Base-by-base conservation (phyloP, 1,284 basidiomycete species). In the Sanghuangporus weigelae region DNA sequence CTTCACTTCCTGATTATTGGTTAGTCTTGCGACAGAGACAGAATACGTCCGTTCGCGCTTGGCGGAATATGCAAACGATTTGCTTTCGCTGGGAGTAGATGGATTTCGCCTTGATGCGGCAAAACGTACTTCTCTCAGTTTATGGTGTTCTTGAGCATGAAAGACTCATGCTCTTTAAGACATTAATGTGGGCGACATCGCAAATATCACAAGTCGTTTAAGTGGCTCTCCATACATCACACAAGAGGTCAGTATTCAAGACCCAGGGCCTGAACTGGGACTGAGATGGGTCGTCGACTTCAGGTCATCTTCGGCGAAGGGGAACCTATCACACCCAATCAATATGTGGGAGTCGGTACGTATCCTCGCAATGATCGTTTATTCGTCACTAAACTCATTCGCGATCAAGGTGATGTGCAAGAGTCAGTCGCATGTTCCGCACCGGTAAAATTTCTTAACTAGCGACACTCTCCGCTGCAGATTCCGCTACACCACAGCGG, bases 101-200 rank as follows among this genome's bases (percentile, higher is more conserved):
- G 88, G 88, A 0, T 73, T 90, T 46, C 79, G 87, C 0, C 73
- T 89, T 42, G 87, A 90, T 71, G 86, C 87, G 7, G 80, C 86
- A 0, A 89, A 89, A 73, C 80, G 86, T 87, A 68, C 61, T 76
- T 68, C 8, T 48, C 19, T n/a, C 63, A 26, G 39, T 64, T 8
- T 36, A 42, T 35, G 14, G 42, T 16, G 31, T 26, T 42, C 7
- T 23, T 35, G 16, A 26, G 40, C 51, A 3, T 39, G 26, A 36
- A 19, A 60, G 14, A 39, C 0, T 57, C n/a, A 53, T 10, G 39
- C 36, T 46, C 16, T 46, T 3, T n/a, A 67, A 87, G 85, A 86
- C 67, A 86, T 87, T 5, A 70, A 80, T 1, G 72, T 80, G 0
- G 71, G 67, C 0, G 84, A 87, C 69, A 77, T 88, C 48, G 72